Evolutionary conservation across 257 asterid species (phyloP).

Genomic region (Striga asiatica): DNA sequence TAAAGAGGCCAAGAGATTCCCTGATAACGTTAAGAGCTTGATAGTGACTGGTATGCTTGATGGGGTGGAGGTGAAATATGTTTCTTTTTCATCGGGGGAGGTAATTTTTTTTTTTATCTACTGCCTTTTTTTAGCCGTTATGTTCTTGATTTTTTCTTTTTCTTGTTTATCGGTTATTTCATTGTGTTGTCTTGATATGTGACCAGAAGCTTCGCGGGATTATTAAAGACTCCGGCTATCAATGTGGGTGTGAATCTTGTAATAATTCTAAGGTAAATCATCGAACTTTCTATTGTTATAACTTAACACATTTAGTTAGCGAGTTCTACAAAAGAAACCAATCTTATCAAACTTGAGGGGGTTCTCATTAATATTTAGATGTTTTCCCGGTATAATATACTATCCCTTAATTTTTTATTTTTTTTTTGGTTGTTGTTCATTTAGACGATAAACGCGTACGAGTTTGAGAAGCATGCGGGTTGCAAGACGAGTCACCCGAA

Average conservation of each 20-base stretch:
- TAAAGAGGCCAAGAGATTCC: neutral
- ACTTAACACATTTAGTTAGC: too few species aligned
- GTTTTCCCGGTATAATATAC: too few species aligned
- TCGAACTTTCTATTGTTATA: neutral
- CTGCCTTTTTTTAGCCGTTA: too few species aligned
- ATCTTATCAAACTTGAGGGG: too few species aligned
- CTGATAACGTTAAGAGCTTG: conserved; percentile 1
- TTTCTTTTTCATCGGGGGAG: conserved; percentile 5
- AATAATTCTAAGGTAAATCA: conserved; percentile 7
- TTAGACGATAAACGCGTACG: neutral
- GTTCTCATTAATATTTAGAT: too few species aligned
- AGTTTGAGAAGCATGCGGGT: conserved; percentile 4
- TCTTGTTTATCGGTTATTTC: neutral
- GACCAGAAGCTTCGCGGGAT: conserved; percentile 5
- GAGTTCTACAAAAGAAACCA: too few species aligned
- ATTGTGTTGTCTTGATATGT: neutral
- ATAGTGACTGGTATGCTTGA: conserved; percentile 12
- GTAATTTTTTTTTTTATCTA: neutral
- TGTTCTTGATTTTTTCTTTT: neutral
- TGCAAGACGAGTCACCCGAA: conserved; percentile 10
- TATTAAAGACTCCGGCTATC: conserved; percentile 5
- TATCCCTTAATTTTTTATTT: too few species aligned
- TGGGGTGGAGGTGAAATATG: conserved; percentile 8
- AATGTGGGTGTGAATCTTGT: conserved; percentile 12
- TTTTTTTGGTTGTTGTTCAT: neutral